These are phyloP conservation scores for Euphorbia schlechtendalii DNA, from an alignment of 441 rosid species.

Conservation along the genomic window DNA sequence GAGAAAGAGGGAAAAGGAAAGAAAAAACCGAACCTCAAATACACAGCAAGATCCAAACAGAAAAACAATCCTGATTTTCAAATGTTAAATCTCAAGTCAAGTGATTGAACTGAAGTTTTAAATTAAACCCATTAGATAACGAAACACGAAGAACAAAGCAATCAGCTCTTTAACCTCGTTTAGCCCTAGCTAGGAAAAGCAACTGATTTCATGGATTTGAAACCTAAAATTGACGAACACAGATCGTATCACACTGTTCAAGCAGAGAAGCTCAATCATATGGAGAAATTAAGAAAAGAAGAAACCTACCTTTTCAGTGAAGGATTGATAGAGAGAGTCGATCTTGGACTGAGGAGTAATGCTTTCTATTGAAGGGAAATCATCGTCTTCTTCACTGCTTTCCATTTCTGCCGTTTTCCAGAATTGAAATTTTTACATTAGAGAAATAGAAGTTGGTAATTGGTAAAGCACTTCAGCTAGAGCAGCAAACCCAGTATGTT, in stretches of 20 bases:
- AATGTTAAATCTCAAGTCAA: not conserved
- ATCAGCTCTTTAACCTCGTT: not conserved
- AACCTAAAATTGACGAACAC: not conserved
- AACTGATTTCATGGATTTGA: not conserved
- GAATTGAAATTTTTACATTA: not conserved
- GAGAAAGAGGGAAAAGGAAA: too few relatives aligned
- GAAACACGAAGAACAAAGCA: not conserved
- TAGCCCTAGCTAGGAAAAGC: conserved; percentile 4
- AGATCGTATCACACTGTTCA: not conserved
- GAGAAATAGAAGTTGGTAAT: not conserved
- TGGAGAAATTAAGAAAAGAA: not conserved
- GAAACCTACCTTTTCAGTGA: conserved; percentile 68
- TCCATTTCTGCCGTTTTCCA: conserved; percentile 37
- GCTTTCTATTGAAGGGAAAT: conserved; percentile 70
- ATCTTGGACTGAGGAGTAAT: conserved; percentile 83
- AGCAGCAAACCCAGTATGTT: not conserved
- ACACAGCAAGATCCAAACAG: not conserved
- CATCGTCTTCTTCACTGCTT: conserved; percentile 97
- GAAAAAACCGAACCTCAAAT: not conserved
- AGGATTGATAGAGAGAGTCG: conserved; percentile 75
- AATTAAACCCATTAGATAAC: not conserved
- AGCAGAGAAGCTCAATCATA: not conserved
- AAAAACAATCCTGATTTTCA: not conserved
- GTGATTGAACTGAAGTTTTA: not conserved
- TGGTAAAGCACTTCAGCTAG: not conserved